These are phyloP conservation scores for Pelargonium fulgidum DNA, from an alignment of 441 rosid species.

Conservation along the genomic window DNA sequence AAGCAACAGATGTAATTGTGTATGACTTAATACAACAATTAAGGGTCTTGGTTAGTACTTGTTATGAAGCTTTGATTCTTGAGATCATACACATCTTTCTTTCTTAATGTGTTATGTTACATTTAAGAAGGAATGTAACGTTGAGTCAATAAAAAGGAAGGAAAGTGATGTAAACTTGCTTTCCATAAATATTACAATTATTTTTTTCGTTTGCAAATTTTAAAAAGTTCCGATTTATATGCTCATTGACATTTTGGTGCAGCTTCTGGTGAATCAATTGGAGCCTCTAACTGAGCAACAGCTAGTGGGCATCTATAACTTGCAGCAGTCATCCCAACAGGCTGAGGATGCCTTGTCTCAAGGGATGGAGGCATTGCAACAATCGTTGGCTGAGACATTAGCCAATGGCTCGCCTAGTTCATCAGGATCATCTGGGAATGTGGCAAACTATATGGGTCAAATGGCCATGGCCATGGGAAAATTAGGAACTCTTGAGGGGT, in stretches of 20 bases:
- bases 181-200: not conserved
- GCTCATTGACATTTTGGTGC: conserved; percentile 15
- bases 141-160: too few relatives aligned
- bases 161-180: not conserved
- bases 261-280: conserved; percentile 70
- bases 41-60: not conserved
- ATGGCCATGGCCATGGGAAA: conserved; percentile 98
- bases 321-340: conserved; percentile 81
- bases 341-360: conserved; percentile 86
- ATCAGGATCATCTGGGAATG: conserved; percentile 63
- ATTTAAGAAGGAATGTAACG: not conserved
- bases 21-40: not conserved
- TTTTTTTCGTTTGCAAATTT: not conserved
- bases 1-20: not conserved
- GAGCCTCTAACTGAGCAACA: conserved; percentile 88
- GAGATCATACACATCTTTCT: not conserved
- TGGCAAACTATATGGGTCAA: conserved; percentile 90
- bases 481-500: conserved; percentile 70
- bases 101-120: not conserved
- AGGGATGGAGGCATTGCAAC: conserved; percentile 84
- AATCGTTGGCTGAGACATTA: conserved; percentile 72
- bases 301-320: conserved; percentile 43
- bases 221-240: not conserved
- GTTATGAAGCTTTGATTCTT: not conserved
- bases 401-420: conserved; percentile 52